phyloP scores from a whole-genome alignment of 2,329 filamentous ascomycete genomes.

The Graphilbum ipis-grandicollis region DNA sequence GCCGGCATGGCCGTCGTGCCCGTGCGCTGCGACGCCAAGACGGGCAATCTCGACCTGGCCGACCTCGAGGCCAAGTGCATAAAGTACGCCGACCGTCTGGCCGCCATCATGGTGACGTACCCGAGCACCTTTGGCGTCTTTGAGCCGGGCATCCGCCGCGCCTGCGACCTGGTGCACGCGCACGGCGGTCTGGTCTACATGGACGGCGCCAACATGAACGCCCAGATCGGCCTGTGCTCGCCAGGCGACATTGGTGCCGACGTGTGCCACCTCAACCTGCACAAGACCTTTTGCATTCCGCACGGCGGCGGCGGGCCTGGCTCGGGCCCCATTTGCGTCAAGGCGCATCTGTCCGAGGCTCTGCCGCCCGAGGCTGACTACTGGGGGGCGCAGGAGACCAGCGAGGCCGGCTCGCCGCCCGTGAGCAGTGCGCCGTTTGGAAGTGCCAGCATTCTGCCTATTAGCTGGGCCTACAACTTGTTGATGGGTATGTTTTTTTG shows the following conservation, averaged over 20 bases:
- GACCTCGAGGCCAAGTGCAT: constrained; percentile 81
- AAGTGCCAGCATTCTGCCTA: constrained; percentile 80
- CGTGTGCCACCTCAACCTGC: constrained; percentile 90
- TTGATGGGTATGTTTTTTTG: constrained; percentile 57
- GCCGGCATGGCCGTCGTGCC: constrained; percentile 86
- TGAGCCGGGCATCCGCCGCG: constrained; percentile 74
- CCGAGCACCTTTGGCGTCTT: constrained; percentile 92
- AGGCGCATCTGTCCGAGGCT: constrained; percentile 58
- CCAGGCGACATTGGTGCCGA: constrained; percentile 91
- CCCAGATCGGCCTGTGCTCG: constrained; percentile 87
- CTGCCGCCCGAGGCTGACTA: constrained; percentile 34
- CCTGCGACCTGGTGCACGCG: constrained; percentile 69
- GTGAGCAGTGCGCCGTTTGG: constrained; percentile 75
- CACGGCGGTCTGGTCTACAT: constrained; percentile 93
- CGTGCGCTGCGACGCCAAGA: constrained; percentile 74
- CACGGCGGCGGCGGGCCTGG: constrained; percentile 90
- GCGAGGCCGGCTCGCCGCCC: constrained; percentile 18
- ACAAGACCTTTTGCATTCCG: constrained; percentile 98
- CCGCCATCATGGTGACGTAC: constrained; percentile 93
- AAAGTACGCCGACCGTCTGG: constrained; percentile 71
- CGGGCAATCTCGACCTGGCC: constrained; percentile 74
- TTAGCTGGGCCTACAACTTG: constrained; percentile 89
- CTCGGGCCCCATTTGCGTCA: constrained; percentile 86
- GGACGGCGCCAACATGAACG: constrained; percentile 98
- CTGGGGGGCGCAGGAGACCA: constrained; percentile 9